Conservation (phyloP, 225 moss, liverwort and hornwort species). For the Bryum argenteum region DNA sequence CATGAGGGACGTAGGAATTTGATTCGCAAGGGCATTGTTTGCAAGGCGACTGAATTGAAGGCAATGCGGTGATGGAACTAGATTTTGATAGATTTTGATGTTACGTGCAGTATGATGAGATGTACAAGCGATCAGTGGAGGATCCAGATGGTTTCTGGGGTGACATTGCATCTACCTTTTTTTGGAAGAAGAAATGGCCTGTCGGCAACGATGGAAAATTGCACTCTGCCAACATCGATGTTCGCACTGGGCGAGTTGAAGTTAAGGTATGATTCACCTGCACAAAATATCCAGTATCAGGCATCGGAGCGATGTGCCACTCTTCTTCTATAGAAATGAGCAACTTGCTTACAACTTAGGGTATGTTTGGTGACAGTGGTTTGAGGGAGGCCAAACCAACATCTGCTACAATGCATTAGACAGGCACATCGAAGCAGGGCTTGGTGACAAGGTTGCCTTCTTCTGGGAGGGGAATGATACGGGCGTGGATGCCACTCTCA, state of each 20-base stretch:
- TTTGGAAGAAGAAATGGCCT: conserved; percentile 69
- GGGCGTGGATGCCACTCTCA: conserved; percentile 73
- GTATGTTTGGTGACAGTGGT: conserved; percentile 71
- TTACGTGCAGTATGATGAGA: conserved; percentile 81
- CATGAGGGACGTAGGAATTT: neutral
- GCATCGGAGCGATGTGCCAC: neutral
- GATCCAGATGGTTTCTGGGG: conserved; percentile 88
- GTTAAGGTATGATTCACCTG: conserved; percentile 56
- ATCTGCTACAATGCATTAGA: conserved; percentile 97
- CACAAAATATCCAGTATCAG: neutral
- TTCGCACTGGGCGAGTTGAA: conserved; percentile 71
- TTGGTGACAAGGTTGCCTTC: conserved; percentile 82
- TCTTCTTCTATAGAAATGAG: neutral
- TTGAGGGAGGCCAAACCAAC: conserved; percentile 90
- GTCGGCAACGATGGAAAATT: conserved; percentile 54
- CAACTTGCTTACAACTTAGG: neutral
- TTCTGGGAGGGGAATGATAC: conserved; percentile 96
- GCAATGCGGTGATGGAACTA: neutral
- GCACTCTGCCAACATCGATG: conserved; percentile 78
- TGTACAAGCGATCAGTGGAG: conserved; percentile 75
- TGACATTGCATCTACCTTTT: conserved; percentile 75
- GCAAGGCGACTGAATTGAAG: neutral
- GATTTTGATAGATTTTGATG: conserved; percentile 13
- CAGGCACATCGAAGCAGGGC: conserved; percentile 83
- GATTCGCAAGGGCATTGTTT: neutral